Conservation (phyloP, 805 yeast species). For the Lipomyces chichibuensis region DNA sequence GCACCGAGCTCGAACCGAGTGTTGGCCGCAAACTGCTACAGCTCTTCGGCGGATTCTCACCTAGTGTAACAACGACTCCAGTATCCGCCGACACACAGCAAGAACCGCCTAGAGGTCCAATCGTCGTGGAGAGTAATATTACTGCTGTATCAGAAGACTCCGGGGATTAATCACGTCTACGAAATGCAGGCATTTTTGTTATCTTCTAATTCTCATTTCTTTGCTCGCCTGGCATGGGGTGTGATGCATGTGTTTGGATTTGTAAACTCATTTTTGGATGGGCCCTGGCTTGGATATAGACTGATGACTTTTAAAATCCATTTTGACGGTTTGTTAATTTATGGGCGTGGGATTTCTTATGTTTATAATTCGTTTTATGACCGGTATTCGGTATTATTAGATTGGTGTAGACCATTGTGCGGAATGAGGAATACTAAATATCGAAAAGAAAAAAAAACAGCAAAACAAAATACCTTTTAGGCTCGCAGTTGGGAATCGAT, state of each 20-base stretch:
- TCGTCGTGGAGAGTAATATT: slow-evolving; percentile 1
- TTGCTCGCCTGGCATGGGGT: not conserved
- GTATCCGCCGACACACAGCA: not conserved
- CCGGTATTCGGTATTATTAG: not conserved
- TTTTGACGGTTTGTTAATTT: not conserved
- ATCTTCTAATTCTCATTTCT: not conserved
- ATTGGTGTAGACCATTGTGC: not conserved
- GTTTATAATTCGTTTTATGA: not conserved
- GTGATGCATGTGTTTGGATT: not conserved
- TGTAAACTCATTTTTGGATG: not conserved
- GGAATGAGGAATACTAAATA: not conserved
- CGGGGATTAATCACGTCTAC: not conserved
- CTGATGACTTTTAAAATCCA: not conserved
- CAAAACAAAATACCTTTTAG: not conserved
- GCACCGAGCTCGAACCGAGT: slow-evolving; percentile 48
- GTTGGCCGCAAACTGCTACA: slow-evolving; percentile 42
- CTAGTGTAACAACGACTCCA: not conserved
- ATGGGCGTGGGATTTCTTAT: not conserved
- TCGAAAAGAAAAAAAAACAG: not conserved
- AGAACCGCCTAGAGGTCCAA: not conserved
- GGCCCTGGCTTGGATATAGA: not conserved
- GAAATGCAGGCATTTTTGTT: not conserved
- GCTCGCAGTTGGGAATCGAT: not conserved
- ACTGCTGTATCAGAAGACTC: not conserved
- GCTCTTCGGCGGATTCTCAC: slow-evolving; percentile 37